Conservation (phyloP, 2,329 filamentous ascomycete genomes). For the Epichloe sylvatica region DNA sequence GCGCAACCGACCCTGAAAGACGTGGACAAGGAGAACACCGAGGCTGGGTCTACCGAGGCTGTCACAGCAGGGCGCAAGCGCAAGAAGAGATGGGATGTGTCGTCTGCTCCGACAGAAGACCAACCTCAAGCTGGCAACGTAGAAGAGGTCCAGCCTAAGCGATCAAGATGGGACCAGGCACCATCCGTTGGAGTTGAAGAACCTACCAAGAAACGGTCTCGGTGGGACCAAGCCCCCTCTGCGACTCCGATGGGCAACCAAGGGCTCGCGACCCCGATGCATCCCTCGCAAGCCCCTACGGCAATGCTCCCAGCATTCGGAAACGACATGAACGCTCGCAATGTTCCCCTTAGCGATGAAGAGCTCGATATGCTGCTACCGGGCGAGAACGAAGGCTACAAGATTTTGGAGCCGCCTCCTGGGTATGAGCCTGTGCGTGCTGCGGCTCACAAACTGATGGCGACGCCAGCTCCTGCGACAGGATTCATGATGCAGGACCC, state of each 20-base stretch:
- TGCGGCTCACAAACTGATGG: constrained; percentile 59
- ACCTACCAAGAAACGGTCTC: constrained; percentile 58
- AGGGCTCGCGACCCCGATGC: constrained; percentile 66
- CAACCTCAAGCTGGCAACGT: constrained; percentile 33
- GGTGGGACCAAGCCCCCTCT: constrained; percentile 84
- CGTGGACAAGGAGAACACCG: constrained; percentile 58
- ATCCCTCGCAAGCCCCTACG: constrained; percentile 47
- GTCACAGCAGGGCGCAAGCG: constrained; percentile 57
- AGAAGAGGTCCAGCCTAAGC: constrained; percentile 50
- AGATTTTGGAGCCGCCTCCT: constrained; percentile 76
- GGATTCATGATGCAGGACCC: constrained; percentile 98
- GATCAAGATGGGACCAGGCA: constrained; percentile 79
- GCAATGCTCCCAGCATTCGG: constrained; percentile 51
- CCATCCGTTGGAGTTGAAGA: constrained; percentile 47
- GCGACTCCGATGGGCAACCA: constrained; percentile 61
- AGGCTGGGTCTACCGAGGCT: constrained; percentile 53
- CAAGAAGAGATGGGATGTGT: constrained; percentile 90
- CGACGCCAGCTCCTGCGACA: constrained; percentile 58
- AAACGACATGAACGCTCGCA: constrained; percentile 59
- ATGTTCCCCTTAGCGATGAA: constrained; percentile 77
- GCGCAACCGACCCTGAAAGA: constrained; percentile 65
- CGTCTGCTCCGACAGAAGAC: constrained; percentile 40
- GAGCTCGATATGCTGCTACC: constrained; percentile 87
- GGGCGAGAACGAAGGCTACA: constrained; percentile 78
- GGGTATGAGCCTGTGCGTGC: constrained; percentile 79